Conservation (phyloP, 176 grass and related monocot genomes). For the Bonia amplexicaulis region DNA sequence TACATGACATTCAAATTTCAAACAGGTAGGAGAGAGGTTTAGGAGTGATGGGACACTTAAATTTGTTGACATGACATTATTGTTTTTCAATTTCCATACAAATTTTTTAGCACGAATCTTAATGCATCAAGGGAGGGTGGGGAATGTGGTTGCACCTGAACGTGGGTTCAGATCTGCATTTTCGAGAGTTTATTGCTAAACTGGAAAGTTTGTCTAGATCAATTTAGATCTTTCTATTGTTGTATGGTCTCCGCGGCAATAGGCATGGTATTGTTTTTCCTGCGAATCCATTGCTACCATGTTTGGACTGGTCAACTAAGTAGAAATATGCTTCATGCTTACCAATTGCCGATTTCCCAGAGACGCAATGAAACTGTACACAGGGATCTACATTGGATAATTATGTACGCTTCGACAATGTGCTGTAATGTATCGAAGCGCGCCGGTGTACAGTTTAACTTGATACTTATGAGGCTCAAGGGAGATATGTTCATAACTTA, state of each 20-base stretch:
- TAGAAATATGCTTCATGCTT: slow-evolving; percentile 31
- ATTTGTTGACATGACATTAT: no score
- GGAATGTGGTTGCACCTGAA: no score
- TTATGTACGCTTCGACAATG: neutral
- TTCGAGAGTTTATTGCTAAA: slow-evolving; percentile 33
- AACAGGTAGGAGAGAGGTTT: no score
- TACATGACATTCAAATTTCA: no score
- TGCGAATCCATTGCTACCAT: slow-evolving; percentile 22
- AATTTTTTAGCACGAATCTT: no score
- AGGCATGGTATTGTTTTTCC: slow-evolving; percentile 23
- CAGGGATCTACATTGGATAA: neutral
- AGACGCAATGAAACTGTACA: neutral
- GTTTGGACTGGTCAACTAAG: neutral
- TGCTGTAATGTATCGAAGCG: neutral
- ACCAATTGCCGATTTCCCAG: neutral
- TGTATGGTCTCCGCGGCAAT: slow-evolving; percentile 26
- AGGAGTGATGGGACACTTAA: no score
- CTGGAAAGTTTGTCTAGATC: slow-evolving; percentile 33
- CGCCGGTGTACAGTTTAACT: no score
- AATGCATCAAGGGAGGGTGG: no score
- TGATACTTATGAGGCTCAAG: neutral
- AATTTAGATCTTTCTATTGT: slow-evolving; percentile 32
- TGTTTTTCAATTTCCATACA: no score
- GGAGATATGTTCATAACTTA: neutral
- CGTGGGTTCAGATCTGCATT: no score